Conservation (phyloP, 768 basidiomycete species). For the Mycena filopes region DNA sequence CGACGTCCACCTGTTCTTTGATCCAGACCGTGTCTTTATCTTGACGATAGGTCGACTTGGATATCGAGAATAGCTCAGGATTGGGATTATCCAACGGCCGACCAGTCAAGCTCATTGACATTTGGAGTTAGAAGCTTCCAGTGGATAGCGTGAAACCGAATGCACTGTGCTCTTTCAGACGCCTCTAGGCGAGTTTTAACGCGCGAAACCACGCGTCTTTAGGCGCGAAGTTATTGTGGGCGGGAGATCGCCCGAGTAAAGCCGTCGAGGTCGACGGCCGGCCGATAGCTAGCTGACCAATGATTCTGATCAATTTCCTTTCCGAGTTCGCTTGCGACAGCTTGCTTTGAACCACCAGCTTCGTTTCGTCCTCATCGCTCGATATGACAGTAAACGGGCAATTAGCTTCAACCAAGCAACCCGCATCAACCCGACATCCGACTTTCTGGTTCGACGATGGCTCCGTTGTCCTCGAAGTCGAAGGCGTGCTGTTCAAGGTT, state of each 20-base stretch:
- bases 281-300: too few relatives aligned
- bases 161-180: too few relatives aligned
- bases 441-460: constrained; percentile 77
- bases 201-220: too few relatives aligned
- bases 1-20: neutral
- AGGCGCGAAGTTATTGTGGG: too few relatives aligned
- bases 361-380: neutral
- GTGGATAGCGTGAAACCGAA: too few relatives aligned
- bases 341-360: neutral
- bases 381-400: neutral
- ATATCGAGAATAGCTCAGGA: neutral
- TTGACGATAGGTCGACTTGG: neutral
- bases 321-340: neutral
- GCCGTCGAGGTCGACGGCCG: too few relatives aligned
- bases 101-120: constrained; percentile 2
- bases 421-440: constrained; percentile 47
- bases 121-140: too few relatives aligned
- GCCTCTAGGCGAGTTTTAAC: too few relatives aligned
- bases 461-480: constrained; percentile 60
- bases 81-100: constrained; percentile 4
- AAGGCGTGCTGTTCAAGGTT: constrained; percentile 63
- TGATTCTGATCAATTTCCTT: neutral
- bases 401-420: neutral
- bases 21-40: neutral
- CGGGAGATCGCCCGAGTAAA: too few relatives aligned